A percentile compares a stretch with the other conserved stretches of the same genome.
Conservation (phyloP, 805 yeast species). For the Saccharomyces eubayanus region DNA sequence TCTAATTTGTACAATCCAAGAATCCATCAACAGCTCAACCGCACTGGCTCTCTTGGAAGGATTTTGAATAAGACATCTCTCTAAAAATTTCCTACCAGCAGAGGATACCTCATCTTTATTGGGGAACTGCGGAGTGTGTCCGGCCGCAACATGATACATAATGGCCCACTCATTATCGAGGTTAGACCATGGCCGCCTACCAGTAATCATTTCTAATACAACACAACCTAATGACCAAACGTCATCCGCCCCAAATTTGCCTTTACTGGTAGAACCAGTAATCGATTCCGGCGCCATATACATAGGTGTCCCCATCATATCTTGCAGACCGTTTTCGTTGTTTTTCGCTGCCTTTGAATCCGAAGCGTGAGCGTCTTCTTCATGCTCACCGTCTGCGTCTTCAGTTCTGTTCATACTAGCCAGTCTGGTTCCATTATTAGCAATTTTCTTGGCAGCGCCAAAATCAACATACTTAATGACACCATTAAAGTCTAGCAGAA, state of each 20-base stretch:
- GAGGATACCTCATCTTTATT: slow-evolving; percentile 65
- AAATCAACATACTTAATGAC: slow-evolving; percentile 93
- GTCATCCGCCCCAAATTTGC: slow-evolving; percentile 45
- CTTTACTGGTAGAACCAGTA: slow-evolving; percentile 52
- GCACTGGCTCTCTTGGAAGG: slow-evolving; percentile 79
- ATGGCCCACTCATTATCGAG: slow-evolving; percentile 96
- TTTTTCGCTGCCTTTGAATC: slow-evolving; percentile 1
- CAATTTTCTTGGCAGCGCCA: slow-evolving; percentile 91
- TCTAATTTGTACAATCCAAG: slow-evolving; percentile 76
- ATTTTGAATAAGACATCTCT: slow-evolving; percentile 71
- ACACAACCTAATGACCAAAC: slow-evolving; percentile 98
- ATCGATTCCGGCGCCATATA: slow-evolving; percentile 98
- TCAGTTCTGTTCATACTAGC: slow-evolving; percentile 3
- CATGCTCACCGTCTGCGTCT: not conserved
- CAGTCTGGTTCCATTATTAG: slow-evolving; percentile 43
- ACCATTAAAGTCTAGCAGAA: slow-evolving; percentile 82
- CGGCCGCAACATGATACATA: slow-evolving; percentile 96
- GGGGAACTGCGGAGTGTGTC: slow-evolving; percentile 84
- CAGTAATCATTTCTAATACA: slow-evolving; percentile 92
- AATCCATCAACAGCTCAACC: slow-evolving; percentile 74
- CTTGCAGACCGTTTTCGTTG: slow-evolving; percentile 15
- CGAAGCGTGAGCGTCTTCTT: not conserved
- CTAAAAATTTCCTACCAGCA: slow-evolving; percentile 62
- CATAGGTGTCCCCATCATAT: slow-evolving; percentile 88
- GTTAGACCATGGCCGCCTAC: slow-evolving; percentile 93